These are phyloP conservation scores for Helminthosporium solani DNA, from an alignment of 2,329 filamentous ascomycete species.

Conservation along the genomic window DNA sequence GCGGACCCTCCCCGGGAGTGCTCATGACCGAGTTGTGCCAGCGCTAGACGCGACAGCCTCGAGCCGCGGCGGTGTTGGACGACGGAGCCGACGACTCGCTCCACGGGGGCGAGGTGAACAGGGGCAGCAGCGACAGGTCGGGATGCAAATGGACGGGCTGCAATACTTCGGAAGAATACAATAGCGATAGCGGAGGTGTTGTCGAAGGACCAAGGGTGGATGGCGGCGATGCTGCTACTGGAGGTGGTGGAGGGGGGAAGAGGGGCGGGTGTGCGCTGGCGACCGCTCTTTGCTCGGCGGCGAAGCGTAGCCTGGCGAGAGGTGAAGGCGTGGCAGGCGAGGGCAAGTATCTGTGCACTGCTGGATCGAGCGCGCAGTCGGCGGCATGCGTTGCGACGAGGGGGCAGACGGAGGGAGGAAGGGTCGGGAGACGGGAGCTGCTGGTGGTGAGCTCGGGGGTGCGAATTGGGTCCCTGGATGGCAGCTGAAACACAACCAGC, in stretches of 20 bases:
- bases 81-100: not conserved
- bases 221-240: not conserved
- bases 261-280: conserved; percentile 13
- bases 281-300: conserved; percentile 15
- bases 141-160: not conserved
- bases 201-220: not conserved
- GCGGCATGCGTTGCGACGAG: conserved; percentile 17
- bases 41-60: conserved; percentile 13
- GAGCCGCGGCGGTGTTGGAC: not conserved
- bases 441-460: conserved; percentile 12
- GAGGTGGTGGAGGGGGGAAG: conserved; percentile 7
- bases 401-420: conserved; percentile 12
- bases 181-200: not conserved
- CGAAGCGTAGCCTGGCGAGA: conserved; percentile 7
- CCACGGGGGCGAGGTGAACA: conserved; percentile 9
- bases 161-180: not conserved
- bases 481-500: conserved; percentile 30
- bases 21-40: conserved; percentile 34
- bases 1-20: conserved; percentile 39
- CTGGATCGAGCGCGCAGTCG: conserved; percentile 12
- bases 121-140: conserved; percentile 7
- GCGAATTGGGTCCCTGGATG: conserved; percentile 23
- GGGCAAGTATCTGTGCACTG: conserved; percentile 1
- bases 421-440: conserved; percentile 4
- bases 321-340: not conserved